phyloP scores from a whole-genome alignment of 2,329 filamentous ascomycete genomes.

The Aspergillus ibericus region DNA sequence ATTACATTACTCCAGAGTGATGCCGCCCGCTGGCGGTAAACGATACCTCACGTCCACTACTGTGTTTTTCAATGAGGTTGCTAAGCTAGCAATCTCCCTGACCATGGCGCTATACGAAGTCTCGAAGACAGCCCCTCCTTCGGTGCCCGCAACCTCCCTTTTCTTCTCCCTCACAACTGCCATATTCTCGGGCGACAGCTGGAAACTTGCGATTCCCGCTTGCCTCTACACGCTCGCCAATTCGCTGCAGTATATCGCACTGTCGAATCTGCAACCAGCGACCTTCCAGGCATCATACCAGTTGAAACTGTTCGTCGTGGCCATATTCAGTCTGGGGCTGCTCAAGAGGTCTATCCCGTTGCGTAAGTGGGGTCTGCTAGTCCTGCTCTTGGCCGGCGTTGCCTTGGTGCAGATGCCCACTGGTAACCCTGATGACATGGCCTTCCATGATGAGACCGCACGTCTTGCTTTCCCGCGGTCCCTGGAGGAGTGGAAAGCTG shows the following conservation, averaged over 20 bases:
- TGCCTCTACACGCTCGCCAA: conserved; percentile 89
- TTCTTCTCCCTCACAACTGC: conserved; percentile 76
- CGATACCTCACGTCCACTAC: conserved; percentile 93
- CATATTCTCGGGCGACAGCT: conserved; percentile 86
- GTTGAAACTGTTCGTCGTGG: conserved; percentile 88
- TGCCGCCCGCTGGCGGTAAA: conserved; percentile 79
- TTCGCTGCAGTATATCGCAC: conserved; percentile 86
- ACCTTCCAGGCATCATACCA: conserved; percentile 94
- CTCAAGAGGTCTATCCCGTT: conserved; percentile 68
- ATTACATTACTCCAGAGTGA: conserved; percentile 91
- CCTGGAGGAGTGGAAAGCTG: conserved; percentile 69
- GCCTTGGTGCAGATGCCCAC: conserved; percentile 80
- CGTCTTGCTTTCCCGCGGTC: conserved; percentile 72
- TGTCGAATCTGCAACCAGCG: conserved; percentile 87
- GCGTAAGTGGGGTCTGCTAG: conserved; percentile 76
- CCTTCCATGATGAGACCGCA: conserved; percentile 61
- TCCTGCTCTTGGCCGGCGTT: conserved; percentile 78
- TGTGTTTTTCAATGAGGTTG: conserved; percentile 87
- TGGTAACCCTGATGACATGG: conserved; percentile 52
- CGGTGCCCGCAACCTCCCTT: conserved; percentile 75
- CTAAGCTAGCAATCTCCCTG: conserved; percentile 84
- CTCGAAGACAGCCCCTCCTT: conserved; percentile 72
- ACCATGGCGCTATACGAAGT: conserved; percentile 87
- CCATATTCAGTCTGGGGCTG: conserved; percentile 79
- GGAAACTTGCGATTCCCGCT: conserved; percentile 90